Evolutionary conservation across 768 basidiomycete genomes (phyloP), one percentile per base, ranked within the genome.

Genomic region (Rhizopogon rudus): DNA sequence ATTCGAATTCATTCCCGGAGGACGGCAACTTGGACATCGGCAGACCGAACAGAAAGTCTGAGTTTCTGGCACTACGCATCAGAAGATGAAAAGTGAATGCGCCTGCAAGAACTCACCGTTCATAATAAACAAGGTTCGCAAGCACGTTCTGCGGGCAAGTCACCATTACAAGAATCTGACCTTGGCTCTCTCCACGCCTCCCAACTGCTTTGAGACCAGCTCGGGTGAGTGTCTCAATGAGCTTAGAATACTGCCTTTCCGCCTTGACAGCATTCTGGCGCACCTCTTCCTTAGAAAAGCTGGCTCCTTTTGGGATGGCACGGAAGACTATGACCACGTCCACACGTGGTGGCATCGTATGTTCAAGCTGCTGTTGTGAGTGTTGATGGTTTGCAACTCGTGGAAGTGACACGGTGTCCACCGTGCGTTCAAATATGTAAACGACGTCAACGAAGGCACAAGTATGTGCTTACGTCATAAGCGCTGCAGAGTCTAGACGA

Each of bases 271-370:
- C 80, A 46, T 87, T 82, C 60, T 85, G 78, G 31, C 81, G 76
- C 9, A 79, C 78, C 56, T 86, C 81, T 40, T 81, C 77, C 63
- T 88, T 89, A 6, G 84, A 81, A 20, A 82, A 62, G 1, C 75
- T 74, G 6, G 41, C 16, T 20, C 16, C 44, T 29, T 60, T 65
- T 6, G 73, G 71, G 35, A 77, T 74, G 1, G 83, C 79, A 44
- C 80, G 79, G 64, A 92, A 91, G 43, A 87, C 74, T 57, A 93
- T 73, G 50, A 92, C 83, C 31, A 91, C 76, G 71, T 93, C 88
- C 46, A 88, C 83, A 53, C 83, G 76, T 13, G 81, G 84, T 7
- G 75, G 67, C 74, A 77, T 78, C 7, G 4, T 35, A 16, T 22
- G 20, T 33, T 41, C 9, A 13, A 50, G 28, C 25, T 50, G 3